Evolutionary conservation across 371 early-diverging fungal genomes (phyloP).

Genomic region (Mortierella sp.): DNA sequence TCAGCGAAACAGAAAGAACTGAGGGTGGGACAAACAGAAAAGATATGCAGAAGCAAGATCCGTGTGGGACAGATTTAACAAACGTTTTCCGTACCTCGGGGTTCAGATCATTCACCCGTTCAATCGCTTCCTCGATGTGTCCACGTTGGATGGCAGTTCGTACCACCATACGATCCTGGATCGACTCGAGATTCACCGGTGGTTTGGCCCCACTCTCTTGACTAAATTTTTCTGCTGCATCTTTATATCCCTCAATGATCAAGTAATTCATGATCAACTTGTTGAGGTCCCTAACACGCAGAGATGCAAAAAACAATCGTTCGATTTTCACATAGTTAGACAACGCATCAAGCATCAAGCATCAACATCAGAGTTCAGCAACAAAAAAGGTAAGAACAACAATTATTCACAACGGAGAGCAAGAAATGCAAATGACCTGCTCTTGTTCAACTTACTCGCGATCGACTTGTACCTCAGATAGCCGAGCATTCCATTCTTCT

Average conservation of each 20-base stretch:
- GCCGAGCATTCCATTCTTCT: slow-evolving; percentile 73
- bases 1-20: too few relatives aligned
- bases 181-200: slow-evolving; percentile 84
- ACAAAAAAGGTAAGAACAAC: too few relatives aligned
- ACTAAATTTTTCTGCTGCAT: slow-evolving; percentile 96
- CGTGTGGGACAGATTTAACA: background rate
- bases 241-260: slow-evolving; percentile 97
- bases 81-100: slow-evolving; percentile 83
- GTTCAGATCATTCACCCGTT: slow-evolving; percentile 94
- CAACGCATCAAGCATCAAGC: too few relatives aligned
- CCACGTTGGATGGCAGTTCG: slow-evolving; percentile 92
- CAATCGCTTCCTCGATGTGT: slow-evolving; percentile 93
- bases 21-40: too few relatives aligned
- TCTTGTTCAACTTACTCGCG: slow-evolving; percentile 64
- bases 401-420: background rate
- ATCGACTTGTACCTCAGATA: slow-evolving; percentile 70
- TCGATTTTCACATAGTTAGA: too few relatives aligned
- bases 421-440: background rate
- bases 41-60: background rate
- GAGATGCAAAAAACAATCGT: too few relatives aligned
- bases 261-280: slow-evolving; percentile 97
- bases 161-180: slow-evolving; percentile 94
- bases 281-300: slow-evolving; percentile 90
- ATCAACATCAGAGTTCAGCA: too few relatives aligned
- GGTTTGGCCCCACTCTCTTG: slow-evolving; percentile 85